phyloP scores from a whole-genome alignment of 768 basidiomycete species.

The Epithele typhae region DNA sequence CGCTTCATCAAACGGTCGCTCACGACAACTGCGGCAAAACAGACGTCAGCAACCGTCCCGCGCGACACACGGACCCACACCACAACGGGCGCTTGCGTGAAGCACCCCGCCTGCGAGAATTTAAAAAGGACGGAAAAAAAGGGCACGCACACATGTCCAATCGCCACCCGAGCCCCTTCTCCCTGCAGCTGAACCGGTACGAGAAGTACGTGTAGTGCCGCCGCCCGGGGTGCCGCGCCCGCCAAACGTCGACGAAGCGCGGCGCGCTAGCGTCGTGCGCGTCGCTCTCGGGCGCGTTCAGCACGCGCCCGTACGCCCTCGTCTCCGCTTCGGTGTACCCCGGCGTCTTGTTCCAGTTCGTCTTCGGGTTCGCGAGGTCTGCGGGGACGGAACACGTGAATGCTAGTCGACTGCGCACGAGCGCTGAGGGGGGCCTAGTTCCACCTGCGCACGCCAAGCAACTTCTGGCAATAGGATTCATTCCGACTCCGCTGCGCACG shows the following conservation, averaged over 20 bases:
- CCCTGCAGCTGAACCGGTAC: constrained; percentile 75
- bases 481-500: too few relatives aligned
- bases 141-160: constrained; percentile 70
- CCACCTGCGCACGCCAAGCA: too few relatives aligned
- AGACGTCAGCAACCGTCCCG: background rate
- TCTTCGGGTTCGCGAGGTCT: constrained; percentile 68
- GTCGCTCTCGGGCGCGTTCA: constrained; percentile 50
- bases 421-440: too few relatives aligned
- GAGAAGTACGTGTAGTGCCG: constrained; percentile 84
- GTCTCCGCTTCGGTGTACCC: constrained; percentile 85
- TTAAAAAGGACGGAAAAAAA: background rate
- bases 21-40: constrained; percentile 51
- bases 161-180: constrained; percentile 83
- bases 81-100: background rate
- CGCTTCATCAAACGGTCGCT: constrained; percentile 63
- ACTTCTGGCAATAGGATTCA: too few relatives aligned
- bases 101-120: too few relatives aligned
- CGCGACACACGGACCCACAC: background rate
- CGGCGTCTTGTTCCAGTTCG: constrained; percentile 85
- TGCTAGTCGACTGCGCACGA: too few relatives aligned
- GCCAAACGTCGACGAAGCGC: constrained; percentile 77
- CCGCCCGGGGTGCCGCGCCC: constrained; percentile 59
- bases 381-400: background rate
- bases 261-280: constrained; percentile 12
- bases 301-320: constrained; percentile 63